These are phyloP conservation scores for Monilinia vaccinii-corymbosi DNA, from an alignment of 2,329 filamentous ascomycete genomes.

Conservation along the genomic window DNA sequence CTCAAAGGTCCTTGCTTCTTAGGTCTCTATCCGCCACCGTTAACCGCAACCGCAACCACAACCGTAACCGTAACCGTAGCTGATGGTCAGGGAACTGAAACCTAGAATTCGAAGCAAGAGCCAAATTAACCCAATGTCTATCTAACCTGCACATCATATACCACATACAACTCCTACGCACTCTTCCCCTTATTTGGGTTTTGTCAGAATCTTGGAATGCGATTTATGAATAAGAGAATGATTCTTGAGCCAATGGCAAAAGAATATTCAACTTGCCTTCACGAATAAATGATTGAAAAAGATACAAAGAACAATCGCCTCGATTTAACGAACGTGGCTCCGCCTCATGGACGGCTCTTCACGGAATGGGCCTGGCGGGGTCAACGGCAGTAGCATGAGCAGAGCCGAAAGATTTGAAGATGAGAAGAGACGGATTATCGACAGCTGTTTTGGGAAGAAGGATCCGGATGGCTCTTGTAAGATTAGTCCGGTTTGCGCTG, in stretches of 20 bases:
- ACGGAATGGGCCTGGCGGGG: conserved; percentile 28
- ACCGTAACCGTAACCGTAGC: no score
- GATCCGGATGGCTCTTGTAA: conserved; percentile 78
- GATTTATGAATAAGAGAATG: not conserved
- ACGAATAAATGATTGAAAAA: conserved; percentile 8
- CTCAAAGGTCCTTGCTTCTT: not conserved
- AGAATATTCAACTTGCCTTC: not conserved
- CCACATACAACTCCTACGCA: not conserved
- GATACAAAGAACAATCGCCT: conserved; percentile 5
- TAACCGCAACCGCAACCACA: not conserved
- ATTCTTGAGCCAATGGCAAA: conserved; percentile 1
- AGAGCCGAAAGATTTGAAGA: conserved; percentile 85
- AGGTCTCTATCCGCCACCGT: conserved; percentile 7
- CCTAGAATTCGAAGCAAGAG: not conserved
- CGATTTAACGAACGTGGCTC: conserved; percentile 23
- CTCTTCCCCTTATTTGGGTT: not conserved
- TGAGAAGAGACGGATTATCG: conserved; percentile 88
- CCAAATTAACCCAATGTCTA: conserved; percentile 4
- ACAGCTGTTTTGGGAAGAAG: conserved; percentile 87
- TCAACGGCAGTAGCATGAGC: conserved; percentile 23
- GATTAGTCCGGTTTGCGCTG: conserved; percentile 7
- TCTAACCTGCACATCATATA: not conserved
- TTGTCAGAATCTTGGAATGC: not conserved
- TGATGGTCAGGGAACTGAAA: not conserved
- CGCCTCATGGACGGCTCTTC: conserved; percentile 30